phyloP scores from a whole-genome alignment of 495 filamentous ascomycete species.

The Penicillium tannophilum region DNA sequence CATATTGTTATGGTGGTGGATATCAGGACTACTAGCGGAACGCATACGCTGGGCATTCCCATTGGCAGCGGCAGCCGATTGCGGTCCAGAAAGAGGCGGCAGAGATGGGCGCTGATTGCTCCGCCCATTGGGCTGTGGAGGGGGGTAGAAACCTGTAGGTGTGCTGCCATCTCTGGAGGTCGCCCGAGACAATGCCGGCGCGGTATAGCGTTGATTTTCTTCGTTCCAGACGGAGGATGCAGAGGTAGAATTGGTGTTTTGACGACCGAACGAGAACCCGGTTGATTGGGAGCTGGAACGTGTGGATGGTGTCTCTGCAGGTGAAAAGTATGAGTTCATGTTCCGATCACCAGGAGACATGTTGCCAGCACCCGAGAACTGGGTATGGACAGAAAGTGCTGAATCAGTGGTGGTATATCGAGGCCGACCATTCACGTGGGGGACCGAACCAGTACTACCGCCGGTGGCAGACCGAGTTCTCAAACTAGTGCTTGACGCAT shows the following conservation, averaged over 20 bases:
- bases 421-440: constrained; percentile 54
- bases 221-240: constrained; percentile 62
- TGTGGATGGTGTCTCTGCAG: constrained; percentile 83
- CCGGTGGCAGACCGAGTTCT: constrained; percentile 78
- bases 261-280: constrained; percentile 77
- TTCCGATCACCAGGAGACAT: constrained; percentile 54
- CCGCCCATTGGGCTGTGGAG: constrained; percentile 58
- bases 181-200: constrained; percentile 78
- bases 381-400: constrained; percentile 73
- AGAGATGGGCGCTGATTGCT: constrained; percentile 77
- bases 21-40: constrained; percentile 72
- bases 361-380: constrained; percentile 50
- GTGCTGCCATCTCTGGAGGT: constrained; percentile 75
- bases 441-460: constrained; percentile 59
- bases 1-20: constrained; percentile 53
- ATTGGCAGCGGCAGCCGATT: constrained; percentile 56
- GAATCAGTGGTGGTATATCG: constrained; percentile 68
- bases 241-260: constrained; percentile 53
- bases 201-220: constrained; percentile 78
- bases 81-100: constrained; percentile 67
- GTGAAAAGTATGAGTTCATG: constrained; percentile 88
- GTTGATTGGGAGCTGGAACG: constrained; percentile 76
- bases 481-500: constrained; percentile 77
- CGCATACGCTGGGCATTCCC: constrained; percentile 58
- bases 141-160: constrained; percentile 55